Conservation (phyloP, 2,329 filamentous ascomycete species). For the Colletotrichum trifolii region DNA sequence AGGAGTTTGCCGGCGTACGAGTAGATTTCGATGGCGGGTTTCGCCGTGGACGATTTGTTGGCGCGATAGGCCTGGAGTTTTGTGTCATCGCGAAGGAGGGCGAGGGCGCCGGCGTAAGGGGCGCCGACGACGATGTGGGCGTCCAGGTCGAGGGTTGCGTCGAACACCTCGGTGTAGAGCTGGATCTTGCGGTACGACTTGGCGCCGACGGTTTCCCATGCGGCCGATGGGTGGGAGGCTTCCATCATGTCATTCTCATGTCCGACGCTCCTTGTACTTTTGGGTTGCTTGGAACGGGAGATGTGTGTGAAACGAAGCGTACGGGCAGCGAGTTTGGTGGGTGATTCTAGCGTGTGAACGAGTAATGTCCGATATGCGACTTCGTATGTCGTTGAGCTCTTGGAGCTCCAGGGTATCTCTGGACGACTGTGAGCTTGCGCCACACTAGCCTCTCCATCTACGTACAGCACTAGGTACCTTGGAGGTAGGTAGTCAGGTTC, state of each 20-base stretch:
- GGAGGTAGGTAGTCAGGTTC: too few relatives aligned
- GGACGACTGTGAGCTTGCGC: conserved; percentile 28
- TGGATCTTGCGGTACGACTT: conserved; percentile 95
- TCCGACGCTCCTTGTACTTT: background rate
- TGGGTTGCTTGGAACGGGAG: background rate
- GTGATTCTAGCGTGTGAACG: background rate
- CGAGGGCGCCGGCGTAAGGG: conserved; percentile 89
- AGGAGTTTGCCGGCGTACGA: conserved; percentile 92
- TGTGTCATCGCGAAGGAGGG: conserved; percentile 87
- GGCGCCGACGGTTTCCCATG: conserved; percentile 94
- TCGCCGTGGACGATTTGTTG: conserved; percentile 65
- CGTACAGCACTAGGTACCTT: too few relatives aligned
- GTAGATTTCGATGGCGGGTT: conserved; percentile 92
- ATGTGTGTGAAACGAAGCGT: background rate
- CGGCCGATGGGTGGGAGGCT: conserved; percentile 76
- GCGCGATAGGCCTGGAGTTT: conserved; percentile 85
- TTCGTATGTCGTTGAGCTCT: conserved; percentile 9
- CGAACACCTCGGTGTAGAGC: conserved; percentile 93
- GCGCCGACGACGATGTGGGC: conserved; percentile 93
- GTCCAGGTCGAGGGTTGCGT: conserved; percentile 92
- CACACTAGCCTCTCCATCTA: background rate
- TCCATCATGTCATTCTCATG: conserved; percentile 60
- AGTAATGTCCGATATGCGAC: background rate
- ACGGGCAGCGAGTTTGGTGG: too few relatives aligned
- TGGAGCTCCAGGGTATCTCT: conserved; percentile 12